A percentile compares a stretch with the other conserved stretches of the same genome.
These are phyloP conservation scores for Collybiopsis confluens DNA, from an alignment of 768 basidiomycete species.

Conservation along the genomic window DNA sequence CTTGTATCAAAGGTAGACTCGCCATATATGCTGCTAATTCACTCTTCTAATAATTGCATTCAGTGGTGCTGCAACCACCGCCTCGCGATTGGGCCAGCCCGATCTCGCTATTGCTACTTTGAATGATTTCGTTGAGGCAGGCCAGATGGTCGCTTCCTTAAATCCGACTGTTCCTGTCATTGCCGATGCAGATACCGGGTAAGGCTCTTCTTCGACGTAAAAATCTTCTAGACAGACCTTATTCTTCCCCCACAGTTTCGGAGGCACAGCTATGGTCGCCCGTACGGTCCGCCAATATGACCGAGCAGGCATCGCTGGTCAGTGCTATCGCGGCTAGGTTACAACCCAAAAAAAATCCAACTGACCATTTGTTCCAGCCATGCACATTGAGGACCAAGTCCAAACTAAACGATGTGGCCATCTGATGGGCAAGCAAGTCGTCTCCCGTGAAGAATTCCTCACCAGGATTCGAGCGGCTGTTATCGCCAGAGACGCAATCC, in stretches of 20 bases:
- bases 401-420: constrained; percentile 82
- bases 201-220: constrained; percentile 9
- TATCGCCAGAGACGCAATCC: constrained; percentile 70
- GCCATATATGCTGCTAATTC: neutral
- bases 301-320: constrained; percentile 56
- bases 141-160: constrained; percentile 66
- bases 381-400: constrained; percentile 81
- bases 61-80: constrained; percentile 79
- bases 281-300: constrained; percentile 72
- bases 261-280: constrained; percentile 71
- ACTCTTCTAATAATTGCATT: neutral
- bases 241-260: constrained; percentile 36
- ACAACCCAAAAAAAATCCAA: no score
- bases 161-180: constrained; percentile 67
- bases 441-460: constrained; percentile 71
- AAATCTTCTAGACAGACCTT: neutral
- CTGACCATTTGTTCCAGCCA: constrained; percentile 34
- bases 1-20: constrained; percentile 62
- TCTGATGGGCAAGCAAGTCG: constrained; percentile 76
- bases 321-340: no score
- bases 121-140: constrained; percentile 74
- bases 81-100: constrained; percentile 74
- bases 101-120: constrained; percentile 75
- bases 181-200: constrained; percentile 80
- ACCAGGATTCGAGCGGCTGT: constrained; percentile 76